These are phyloP conservation scores for Elsinoe necatrix DNA, from an alignment of 2,329 filamentous ascomycete genomes.

Conservation along the genomic window DNA sequence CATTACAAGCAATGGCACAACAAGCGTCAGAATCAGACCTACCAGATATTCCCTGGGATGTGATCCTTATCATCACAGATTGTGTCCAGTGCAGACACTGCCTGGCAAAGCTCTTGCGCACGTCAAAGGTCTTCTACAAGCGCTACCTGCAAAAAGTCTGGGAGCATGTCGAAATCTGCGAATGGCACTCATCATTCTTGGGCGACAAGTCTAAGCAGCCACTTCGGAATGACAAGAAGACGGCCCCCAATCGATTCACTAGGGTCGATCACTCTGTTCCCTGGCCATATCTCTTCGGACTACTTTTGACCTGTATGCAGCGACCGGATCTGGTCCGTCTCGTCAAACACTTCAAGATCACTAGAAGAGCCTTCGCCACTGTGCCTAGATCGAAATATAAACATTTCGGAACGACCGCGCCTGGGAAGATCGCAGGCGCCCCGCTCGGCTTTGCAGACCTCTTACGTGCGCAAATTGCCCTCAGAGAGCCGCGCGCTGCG, in stretches of 20 bases:
- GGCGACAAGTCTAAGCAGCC: not conserved
- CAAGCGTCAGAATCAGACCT: no score
- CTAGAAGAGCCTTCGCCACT: not conserved
- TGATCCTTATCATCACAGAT: not conserved
- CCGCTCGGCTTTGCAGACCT: not conserved
- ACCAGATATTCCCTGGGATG: not conserved
- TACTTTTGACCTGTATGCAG: not conserved
- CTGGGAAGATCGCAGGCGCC: not conserved
- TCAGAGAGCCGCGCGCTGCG: no score
- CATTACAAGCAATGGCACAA: no score
- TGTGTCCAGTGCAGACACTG: not conserved
- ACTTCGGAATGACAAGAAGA: not conserved
- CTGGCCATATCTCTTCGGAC: not conserved
- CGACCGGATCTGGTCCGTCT: not conserved
- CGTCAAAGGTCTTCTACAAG: not conserved
- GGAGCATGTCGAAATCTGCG: not conserved
- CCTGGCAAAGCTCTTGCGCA: not conserved
- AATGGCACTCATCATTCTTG: not conserved
- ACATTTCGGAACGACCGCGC: not conserved
- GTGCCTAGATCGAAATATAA: not conserved
- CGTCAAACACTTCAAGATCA: not conserved
- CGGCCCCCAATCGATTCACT: not conserved
- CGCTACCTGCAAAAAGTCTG: not conserved
- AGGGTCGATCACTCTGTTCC: not conserved
- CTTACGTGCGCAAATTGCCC: no score